Evolutionary conservation across 2,329 filamentous ascomycete species (phyloP), one percentile per base, ranked within the genome.

Genomic region (Stagonosporopsis vannaccii): DNA sequence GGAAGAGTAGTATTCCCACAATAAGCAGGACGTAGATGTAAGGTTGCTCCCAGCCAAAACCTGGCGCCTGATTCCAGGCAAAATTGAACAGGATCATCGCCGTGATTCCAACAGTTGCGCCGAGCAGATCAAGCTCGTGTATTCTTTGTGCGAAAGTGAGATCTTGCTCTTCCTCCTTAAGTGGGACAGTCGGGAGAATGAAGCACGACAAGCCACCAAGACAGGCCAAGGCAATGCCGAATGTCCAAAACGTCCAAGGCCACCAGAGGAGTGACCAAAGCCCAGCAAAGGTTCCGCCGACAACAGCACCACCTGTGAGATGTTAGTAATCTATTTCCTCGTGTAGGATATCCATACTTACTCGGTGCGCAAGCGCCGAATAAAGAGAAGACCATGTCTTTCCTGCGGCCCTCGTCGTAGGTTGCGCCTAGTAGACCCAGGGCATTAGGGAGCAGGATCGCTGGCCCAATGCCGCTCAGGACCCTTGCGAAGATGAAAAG

Each of bases 11-110:
- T 2, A 85, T 53, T 0, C 87, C 86, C 2, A 88, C 57, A 33
- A 89, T 81, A 0, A 90, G 76, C 0, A 84, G 74, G 0, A 83
- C 75, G 56, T 84, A 82, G n/a, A 87, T 78, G 51, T 85, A 85
- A 0, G 84, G 77, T 6, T 79, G 77, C 1, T 74, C 62, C 87
- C 87, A 90, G 1, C 85, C 85, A 1, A 80, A 82, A 0, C 84
- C 77, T 0, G 85, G 81, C 0, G 84, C 86, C 66, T 90, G 86
- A 56, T 87, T 89, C 85, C 85, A 89, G 0, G 86, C 84, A 62
- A 90, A 85, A 68, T 88, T 89, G 73, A 90, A 80, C 17, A 90
- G 76, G 6, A 69, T 78, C 22, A 90, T 75, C 0, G 81, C 82
- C 0, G 78, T 75, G 17, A 89, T 78, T 1, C 87, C 86, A 3